A percentile compares a stretch with the other conserved stretches of the same genome.
Conservation (phyloP, 2,329 filamentous ascomycete species). For the Dothideomycetes sp. region DNA sequence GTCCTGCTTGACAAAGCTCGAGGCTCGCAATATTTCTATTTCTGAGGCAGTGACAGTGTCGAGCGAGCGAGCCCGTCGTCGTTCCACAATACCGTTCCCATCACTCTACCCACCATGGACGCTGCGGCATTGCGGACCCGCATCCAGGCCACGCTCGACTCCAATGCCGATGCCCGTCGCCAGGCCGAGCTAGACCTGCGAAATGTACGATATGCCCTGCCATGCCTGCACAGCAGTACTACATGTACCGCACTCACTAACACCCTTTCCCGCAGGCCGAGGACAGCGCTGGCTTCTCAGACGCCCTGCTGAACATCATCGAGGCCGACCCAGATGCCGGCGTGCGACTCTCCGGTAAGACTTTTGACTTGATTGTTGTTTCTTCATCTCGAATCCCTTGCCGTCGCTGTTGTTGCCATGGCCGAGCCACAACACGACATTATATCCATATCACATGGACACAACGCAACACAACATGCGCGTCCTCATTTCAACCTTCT, state of each 20-base stretch:
- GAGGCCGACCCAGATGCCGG: constrained; percentile 77
- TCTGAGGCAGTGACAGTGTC: too few species aligned
- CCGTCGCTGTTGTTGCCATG: too few species aligned
- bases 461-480: too few species aligned
- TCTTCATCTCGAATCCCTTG: too few species aligned
- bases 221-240: neutral
- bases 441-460: too few species aligned
- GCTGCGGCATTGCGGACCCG: constrained; percentile 62
- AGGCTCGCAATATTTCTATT: too few species aligned
- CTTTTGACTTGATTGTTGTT: too few species aligned
- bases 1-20: too few species aligned
- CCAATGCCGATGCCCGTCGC: constrained; percentile 63
- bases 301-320: constrained; percentile 81
- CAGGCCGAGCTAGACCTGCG: constrained; percentile 73
- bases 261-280: constrained; percentile 56
- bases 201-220: constrained; percentile 64
- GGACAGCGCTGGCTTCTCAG: constrained; percentile 78
- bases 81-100: neutral
- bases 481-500: too few species aligned
- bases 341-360: constrained; percentile 79
- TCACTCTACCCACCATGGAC: constrained; percentile 48
- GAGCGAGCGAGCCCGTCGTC: too few species aligned
- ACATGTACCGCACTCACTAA: neutral
- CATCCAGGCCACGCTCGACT: constrained; percentile 64
- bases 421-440: too few species aligned